These are phyloP conservation scores for Edaphochlamys debaryana DNA, from an alignment of 139 green algal species.

Conservation along the genomic window DNA sequence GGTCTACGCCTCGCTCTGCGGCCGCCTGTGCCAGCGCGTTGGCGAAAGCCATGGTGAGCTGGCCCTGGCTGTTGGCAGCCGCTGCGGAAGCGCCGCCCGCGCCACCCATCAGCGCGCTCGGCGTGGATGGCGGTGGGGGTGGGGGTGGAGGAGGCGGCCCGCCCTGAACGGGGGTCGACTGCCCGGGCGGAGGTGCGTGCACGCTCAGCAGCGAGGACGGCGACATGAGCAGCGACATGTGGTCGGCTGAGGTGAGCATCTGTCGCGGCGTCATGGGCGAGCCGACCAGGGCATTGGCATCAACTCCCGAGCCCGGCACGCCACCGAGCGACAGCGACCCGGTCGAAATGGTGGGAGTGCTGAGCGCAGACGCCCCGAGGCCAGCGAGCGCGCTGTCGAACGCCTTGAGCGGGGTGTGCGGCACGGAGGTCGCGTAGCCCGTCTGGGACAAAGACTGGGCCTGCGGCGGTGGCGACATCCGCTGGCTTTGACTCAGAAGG, in stretches of 20 bases:
- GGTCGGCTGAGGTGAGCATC: background rate
- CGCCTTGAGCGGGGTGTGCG: constrained; percentile 22
- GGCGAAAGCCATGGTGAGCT: constrained; percentile 32
- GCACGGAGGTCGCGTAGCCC: background rate
- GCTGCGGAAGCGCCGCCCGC: too few species aligned
- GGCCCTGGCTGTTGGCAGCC: background rate
- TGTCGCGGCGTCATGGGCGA: constrained; percentile 23
- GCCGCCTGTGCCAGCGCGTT: constrained; percentile 29
- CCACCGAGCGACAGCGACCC: background rate
- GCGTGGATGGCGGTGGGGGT: constrained; percentile 8
- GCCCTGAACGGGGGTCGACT: background rate
- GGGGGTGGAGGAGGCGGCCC: background rate
- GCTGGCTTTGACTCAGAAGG: background rate
- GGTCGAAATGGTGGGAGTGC: constrained; percentile 18
- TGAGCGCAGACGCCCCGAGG: constrained; percentile 9
- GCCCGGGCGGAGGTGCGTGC: constrained; percentile 2
- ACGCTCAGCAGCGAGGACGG: constrained; percentile 18
- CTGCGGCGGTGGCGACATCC: constrained; percentile 10
- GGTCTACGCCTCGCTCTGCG: constrained; percentile 17
- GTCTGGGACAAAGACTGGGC: background rate
- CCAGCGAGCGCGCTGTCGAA: constrained; percentile 6
- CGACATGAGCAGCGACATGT: background rate
- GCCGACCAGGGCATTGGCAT: background rate
- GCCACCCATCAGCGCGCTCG: background rate
- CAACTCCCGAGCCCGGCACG: background rate